Evolutionary conservation across 1,284 basidiomycete species (phyloP), one percentile per base, ranked within the genome.

Genomic region (Boletus semigastroideus): DNA sequence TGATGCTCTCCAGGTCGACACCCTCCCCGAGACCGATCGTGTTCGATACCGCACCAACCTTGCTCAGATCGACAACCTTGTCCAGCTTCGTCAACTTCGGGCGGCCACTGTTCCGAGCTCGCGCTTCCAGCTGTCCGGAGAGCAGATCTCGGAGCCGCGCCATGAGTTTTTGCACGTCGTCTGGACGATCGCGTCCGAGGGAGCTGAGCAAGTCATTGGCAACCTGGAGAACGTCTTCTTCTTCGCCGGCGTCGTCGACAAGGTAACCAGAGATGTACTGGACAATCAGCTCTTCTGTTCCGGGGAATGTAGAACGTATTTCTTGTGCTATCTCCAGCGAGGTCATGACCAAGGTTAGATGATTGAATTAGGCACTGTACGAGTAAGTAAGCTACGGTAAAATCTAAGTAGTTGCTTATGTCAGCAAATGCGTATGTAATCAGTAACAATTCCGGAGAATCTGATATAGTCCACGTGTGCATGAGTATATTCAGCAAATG

Each of bases 61-160:
- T 88, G 72, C 92, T 90, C 87, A 99, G 92, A 65, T 98, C 91
- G 77, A 99, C 86, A 40, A 94, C 91, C 71, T 92, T 93, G 69
- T 98, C 96, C 54, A 99, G 77, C 66, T 90, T 87, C 60, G 84
- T 82, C 40, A 92, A 66, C 56, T 82, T 79, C 55, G 82, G 78
- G 22, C 78, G 79, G 40, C 78, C 74, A 60, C 78, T 79, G 54
- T 77, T 84, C 65, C 78, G 84, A 46, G 78, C 74, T 34, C 84
- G 76, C 33, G 76, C 75, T 45, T 70, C 76, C 40, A 90, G 72
- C 46, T 85, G 83, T 25, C 87, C 86, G 51, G 82, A 79, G 41
- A 88, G 79, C 59, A 86, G 74, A 56, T 82, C 79, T 1, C 77
- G 82, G 42, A 95, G 82, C 46, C 78, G 78, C 6, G 74, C 63